Percentiles rank a stretch among this genome's conserved stretches.
Conservation (phyloP, 1,139 yeast genomes). For the Suhomyces coccinellae region DNA sequence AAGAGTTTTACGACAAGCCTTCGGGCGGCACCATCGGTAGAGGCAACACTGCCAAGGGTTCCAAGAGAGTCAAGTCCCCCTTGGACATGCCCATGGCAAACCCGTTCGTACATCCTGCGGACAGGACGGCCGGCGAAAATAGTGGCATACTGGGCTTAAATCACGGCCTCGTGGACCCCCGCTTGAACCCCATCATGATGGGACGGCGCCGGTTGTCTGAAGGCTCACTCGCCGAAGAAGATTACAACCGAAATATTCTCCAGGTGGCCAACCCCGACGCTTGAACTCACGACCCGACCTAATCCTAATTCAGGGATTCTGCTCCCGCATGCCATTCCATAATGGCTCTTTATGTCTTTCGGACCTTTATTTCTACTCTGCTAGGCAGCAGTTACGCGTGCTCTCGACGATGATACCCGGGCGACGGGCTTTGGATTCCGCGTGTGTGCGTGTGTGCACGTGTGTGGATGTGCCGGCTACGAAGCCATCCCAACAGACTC, state of each 20-base stretch:
- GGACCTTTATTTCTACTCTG: slow-evolving; percentile 9
- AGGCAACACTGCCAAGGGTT: slow-evolving; percentile 34
- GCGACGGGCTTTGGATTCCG: too few relatives aligned
- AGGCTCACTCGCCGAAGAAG: slow-evolving; percentile 78
- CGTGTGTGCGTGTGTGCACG: too few relatives aligned
- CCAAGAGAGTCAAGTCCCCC: slow-evolving; percentile 18
- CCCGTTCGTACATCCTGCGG: slow-evolving; percentile 62
- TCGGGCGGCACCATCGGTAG: slow-evolving; percentile 21
- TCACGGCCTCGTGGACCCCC: slow-evolving; percentile 45
- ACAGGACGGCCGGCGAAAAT: slow-evolving; percentile 35
- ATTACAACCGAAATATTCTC: slow-evolving; percentile 69
- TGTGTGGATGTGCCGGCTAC: too few relatives aligned
- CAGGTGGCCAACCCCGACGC: slow-evolving; percentile 74
- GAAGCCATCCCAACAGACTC: too few relatives aligned
- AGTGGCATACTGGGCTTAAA: slow-evolving; percentile 8
- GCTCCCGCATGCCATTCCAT: background rate
- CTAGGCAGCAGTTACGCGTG: too few relatives aligned
- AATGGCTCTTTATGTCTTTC: slow-evolving; percentile 3
- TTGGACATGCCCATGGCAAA: slow-evolving; percentile 45
- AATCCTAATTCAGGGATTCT: background rate
- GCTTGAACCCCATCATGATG: slow-evolving; percentile 67
- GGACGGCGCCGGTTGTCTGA: slow-evolving; percentile 74
- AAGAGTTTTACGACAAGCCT: slow-evolving; percentile 43
- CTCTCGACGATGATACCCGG: too few relatives aligned
- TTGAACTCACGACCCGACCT: slow-evolving; percentile 1